A percentile compares a stretch with the other conserved stretches of the same genome.
Evolutionary conservation across 805 yeast species (phyloP).

Genomic region (Ogataea polymorpha): DNA sequence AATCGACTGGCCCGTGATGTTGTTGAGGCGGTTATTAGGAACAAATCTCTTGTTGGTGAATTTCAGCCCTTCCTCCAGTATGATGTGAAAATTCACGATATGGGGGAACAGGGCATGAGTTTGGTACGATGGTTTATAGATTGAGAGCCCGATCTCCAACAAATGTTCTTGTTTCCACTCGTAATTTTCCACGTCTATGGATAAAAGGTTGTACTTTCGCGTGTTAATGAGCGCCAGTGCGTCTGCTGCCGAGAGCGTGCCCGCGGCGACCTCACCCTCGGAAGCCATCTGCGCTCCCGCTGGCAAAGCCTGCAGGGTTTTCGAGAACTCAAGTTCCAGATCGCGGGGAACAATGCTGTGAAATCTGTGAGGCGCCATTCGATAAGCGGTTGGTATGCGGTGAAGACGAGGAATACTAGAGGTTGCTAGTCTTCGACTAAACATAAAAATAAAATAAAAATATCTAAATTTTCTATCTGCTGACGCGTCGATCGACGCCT

Average conservation of each 20-base stretch:
- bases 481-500: slow-evolving; percentile 5
- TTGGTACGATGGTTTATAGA: slow-evolving; percentile 32
- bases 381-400: neutral
- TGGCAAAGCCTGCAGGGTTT: neutral
- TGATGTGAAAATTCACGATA: slow-evolving; percentile 28
- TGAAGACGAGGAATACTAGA: too few species aligned
- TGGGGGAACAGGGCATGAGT: slow-evolving; percentile 30
- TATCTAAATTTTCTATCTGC: neutral
- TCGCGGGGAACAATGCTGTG: neutral
- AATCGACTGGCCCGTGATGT: slow-evolving; percentile 30
- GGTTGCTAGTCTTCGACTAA: neutral
- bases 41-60: slow-evolving; percentile 25
- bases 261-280: neutral
- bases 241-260: slow-evolving; percentile 18
- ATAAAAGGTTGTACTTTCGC: slow-evolving; percentile 21
- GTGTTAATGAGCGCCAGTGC: slow-evolving; percentile 24
- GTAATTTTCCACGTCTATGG: slow-evolving; percentile 29
- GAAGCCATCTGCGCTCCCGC: neutral
- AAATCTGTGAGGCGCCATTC: neutral
- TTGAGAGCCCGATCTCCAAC: slow-evolving; percentile 30
- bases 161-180: slow-evolving; percentile 16
- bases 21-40: slow-evolving; percentile 27
- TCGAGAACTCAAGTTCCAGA: neutral
- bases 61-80: slow-evolving; percentile 22
- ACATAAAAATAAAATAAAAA: neutral